Evolutionary conservation across 1,284 basidiomycete species (phyloP), one percentile per base, ranked within the genome.

Genomic region (Cutaneotrichosporon cyanovorans): DNA sequence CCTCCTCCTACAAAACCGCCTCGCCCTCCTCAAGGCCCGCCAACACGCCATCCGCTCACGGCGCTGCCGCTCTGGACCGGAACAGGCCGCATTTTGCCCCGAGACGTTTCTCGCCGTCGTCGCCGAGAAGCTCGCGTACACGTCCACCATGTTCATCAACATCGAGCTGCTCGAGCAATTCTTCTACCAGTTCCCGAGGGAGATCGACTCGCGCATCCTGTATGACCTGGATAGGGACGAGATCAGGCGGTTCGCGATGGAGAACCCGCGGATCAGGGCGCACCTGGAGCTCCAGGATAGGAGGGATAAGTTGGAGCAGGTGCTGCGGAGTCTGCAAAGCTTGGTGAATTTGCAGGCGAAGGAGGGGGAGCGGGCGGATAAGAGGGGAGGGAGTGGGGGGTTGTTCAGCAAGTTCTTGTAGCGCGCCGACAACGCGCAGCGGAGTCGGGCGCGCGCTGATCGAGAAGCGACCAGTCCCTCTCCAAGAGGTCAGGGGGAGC

Each of bases 131-230:
- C 78, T 99, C 30, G 90, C 93, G 0, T 87, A 92, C 66, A 97
- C 92, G 0, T 87, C 89, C 1, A 83, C 92, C 2, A 91, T 97
- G 86, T 98, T 98, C 73, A 93, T 99, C 77, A 96, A 88, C 73
- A 92, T 96, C 50, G 93, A 98, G 70, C 76, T 98, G 9, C 79
- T 98, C 1, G 87, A 92, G 63, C 91, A 97, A 63, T 99, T 98
- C 78, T 97, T 98, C 76, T 96, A 97, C 66, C 88, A 91, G 76
- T 96, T 98, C 76, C 93, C 93, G 45, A 82, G 92, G 30, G 93
- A 97, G 73, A 93, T 98, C 53, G 92, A 98, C 68, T 87, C 87
- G n/a, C 79, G 90, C 22, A 74, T 99, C 41, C 78, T 93, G 37
- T 95, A 96, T 61, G 85, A 93, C 68, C 77, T 96, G 37, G 85